Evolutionary conservation across 768 basidiomycete genomes (phyloP).

Genomic region (Grammothele lineata): DNA sequence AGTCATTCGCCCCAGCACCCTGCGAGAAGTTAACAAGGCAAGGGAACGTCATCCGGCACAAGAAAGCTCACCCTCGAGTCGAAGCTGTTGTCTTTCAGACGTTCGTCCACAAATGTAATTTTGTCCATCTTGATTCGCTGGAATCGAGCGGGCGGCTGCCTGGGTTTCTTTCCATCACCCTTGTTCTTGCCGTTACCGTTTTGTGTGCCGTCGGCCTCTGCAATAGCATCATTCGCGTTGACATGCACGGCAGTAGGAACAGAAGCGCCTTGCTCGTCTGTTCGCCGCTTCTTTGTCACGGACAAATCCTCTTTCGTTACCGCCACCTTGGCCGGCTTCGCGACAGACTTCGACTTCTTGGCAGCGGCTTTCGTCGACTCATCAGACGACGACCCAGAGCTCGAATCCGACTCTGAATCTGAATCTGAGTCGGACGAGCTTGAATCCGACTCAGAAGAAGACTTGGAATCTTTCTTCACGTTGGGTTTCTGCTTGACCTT

Average conservation of each 20-base stretch:
- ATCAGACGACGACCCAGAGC: slow-evolving; percentile 4
- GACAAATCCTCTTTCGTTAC: slow-evolving; percentile 22
- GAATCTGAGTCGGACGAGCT: neutral
- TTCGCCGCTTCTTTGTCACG: slow-evolving; percentile 59
- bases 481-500: too few species aligned
- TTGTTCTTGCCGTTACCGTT: slow-evolving; percentile 12
- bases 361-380: slow-evolving; percentile 15
- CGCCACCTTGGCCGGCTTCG: slow-evolving; percentile 23
- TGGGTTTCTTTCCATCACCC: slow-evolving; percentile 25
- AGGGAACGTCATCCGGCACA: too few species aligned
- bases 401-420: neutral
- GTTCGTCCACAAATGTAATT: slow-evolving; percentile 42
- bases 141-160: slow-evolving; percentile 63
- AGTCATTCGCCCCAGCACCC: slow-evolving; percentile 72
- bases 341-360: slow-evolving; percentile 14
- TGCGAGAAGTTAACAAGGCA: too few species aligned
- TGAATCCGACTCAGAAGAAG: slow-evolving; percentile 28
- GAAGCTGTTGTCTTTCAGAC: slow-evolving; percentile 72
- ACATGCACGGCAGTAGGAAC: slow-evolving; percentile 35
- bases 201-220: too few species aligned
- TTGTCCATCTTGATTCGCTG: slow-evolving; percentile 69
- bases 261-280: slow-evolving; percentile 45
- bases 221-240: slow-evolving; percentile 1
- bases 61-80: slow-evolving; percentile 58
- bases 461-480: too few species aligned